phyloP scores from a whole-genome alignment of 345 rosid genomes.

The Boechera retrofracta region DNA sequence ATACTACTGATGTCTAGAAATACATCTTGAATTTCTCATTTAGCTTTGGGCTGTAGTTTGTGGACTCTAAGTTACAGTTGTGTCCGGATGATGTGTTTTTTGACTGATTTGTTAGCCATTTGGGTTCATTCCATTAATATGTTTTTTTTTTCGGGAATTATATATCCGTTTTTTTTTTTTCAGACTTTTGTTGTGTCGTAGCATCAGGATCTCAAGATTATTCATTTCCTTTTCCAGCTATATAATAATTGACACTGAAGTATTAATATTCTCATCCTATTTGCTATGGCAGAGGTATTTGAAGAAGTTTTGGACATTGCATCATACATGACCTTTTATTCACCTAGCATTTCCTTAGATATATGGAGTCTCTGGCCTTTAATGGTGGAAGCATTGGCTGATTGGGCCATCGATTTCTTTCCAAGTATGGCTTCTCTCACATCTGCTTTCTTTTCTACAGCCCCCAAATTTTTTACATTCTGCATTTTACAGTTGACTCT shows the following conservation, averaged over 20 bases:
- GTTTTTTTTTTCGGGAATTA: not conserved
- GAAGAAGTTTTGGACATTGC: constrained; percentile 99
- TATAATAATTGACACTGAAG: not conserved
- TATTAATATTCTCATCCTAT: constrained; percentile 24
- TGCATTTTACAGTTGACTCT: not conserved
- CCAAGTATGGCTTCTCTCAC: constrained; percentile 57
- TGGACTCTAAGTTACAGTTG: constrained; percentile 18
- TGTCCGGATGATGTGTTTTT: not conserved
- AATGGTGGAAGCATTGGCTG: constrained; percentile 90
- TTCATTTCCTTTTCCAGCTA: constrained; percentile 20
- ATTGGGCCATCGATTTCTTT: constrained; percentile 99
- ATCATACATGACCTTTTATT: constrained; percentile 96
- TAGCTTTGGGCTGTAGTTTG: constrained; percentile 6
- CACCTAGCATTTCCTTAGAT: constrained; percentile 87
- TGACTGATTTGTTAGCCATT: not conserved
- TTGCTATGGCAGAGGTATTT: constrained; percentile 80
- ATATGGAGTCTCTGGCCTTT: constrained; percentile 99
- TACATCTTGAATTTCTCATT: constrained; percentile 18
- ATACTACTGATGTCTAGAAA: constrained; percentile 10
- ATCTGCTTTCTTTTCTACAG: constrained; percentile 7
- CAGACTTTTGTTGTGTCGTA: constrained; percentile 28
- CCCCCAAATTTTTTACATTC: not conserved
- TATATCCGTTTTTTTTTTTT: not conserved
- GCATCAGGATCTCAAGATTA: constrained; percentile 26
- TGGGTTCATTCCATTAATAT: not conserved